phyloP scores from a whole-genome alignment of 2,329 filamentous ascomycete species.

The Amphichorda felina region DNA sequence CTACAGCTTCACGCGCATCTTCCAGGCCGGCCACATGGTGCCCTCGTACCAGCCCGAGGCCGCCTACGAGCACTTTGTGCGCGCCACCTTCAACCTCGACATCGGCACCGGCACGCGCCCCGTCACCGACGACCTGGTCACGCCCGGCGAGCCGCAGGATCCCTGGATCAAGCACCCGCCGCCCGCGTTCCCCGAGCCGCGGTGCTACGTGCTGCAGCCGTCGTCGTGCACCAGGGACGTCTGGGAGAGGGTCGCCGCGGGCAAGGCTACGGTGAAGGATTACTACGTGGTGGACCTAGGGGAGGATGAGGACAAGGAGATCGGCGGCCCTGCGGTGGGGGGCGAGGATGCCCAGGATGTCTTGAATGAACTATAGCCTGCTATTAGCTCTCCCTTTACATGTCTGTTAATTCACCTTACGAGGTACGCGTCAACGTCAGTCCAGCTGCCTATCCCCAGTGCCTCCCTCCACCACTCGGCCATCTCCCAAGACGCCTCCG shows the following conservation, averaged over 20 bases:
- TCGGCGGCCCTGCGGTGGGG: too few relatives aligned
- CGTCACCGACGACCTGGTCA: slow-evolving; percentile 23
- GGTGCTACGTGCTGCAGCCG: slow-evolving; percentile 48
- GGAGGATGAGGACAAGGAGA: not conserved
- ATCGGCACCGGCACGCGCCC: slow-evolving; percentile 40
- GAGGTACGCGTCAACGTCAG: too few relatives aligned
- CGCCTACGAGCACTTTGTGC: slow-evolving; percentile 44
- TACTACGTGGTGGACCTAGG: slow-evolving; percentile 14
- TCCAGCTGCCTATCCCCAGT: too few relatives aligned
- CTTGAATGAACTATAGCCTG: too few relatives aligned
- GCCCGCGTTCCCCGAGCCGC: slow-evolving; percentile 10
- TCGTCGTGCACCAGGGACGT: slow-evolving; percentile 43
- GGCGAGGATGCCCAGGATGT: too few relatives aligned
- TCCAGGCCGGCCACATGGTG: slow-evolving; percentile 52
- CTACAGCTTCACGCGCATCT: slow-evolving; percentile 53
- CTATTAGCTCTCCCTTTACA: too few relatives aligned
- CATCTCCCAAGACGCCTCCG: not conserved
- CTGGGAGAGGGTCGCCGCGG: slow-evolving; percentile 33
- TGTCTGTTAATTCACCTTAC: too few relatives aligned
- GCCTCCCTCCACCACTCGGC: too few relatives aligned
- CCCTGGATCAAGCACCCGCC: slow-evolving; percentile 1
- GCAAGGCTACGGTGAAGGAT: slow-evolving; percentile 36
- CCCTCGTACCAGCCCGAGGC: slow-evolving; percentile 47
- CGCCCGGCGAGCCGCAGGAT: not conserved
- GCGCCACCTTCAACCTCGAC: slow-evolving; percentile 41